Base-by-base conservation (phyloP, 805 yeast genomes). In the Candida hungchunana region DNA sequence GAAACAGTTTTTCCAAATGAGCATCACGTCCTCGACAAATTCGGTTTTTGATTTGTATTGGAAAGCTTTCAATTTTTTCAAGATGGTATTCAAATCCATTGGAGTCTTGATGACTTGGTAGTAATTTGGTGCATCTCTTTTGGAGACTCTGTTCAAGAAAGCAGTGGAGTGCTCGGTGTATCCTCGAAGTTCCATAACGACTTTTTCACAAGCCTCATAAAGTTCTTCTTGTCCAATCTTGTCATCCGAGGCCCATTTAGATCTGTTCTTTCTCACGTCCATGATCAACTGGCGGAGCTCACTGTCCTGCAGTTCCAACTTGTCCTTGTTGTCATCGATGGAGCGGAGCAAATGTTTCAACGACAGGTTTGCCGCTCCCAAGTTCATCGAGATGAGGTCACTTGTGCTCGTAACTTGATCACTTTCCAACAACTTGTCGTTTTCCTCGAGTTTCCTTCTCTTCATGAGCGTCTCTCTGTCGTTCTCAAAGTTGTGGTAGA, bases 211-310 rank as follows among this genome's bases (percentile, higher is more conserved):
- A 0, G 97, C 96, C 50, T 94, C 98, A 54, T 93, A 93, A 16
- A 93, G 70, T 58, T 94, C 99, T 56, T 93, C 99, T 62, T 93
- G 99, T 6, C 99, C 99, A 29, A 93, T 79, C 43, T 84, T 72
- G 39, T 89, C 95, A 55, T 93, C 97, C 39, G 85, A 85, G 7
- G 97, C 94, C 99, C 98, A 93, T 61, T 93, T 93, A 0, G 97
- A 94, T 40, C 97, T 68, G 55, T 89, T 90, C 51, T 89, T 93
- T 32, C 97, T 71, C 8, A 93, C 97, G 55, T 93, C 98, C 72
- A 85, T 75, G 36, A 93, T 81, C 44, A 93, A 66, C 42, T 82
- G 82, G 41, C 90, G 76, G 37, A 93, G 72, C 56, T 93, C 97
- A 37, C 75, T 67, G 52, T 90, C 97, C 9, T 86, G 78, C 21